These are phyloP conservation scores for Gentiana macrophylla DNA, from an alignment of 257 asterid genomes.

Conservation along the genomic window DNA sequence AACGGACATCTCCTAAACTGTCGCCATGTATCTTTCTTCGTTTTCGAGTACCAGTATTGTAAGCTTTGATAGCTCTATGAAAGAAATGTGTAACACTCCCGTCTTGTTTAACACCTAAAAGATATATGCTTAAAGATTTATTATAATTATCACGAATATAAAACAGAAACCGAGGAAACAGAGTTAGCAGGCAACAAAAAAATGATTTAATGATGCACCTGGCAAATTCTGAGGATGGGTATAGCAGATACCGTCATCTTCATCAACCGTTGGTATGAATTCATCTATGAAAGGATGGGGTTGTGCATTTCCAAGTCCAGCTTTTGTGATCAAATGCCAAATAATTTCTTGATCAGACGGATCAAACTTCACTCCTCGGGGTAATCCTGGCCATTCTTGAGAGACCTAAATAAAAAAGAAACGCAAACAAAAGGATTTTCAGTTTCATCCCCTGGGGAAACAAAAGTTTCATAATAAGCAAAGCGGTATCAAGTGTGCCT, in stretches of 20 bases:
- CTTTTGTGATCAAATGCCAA: conserved; percentile 79
- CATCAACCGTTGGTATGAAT: conserved; percentile 69
- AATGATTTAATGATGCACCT: conserved; percentile 29
- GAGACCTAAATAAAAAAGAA: conserved; percentile 33
- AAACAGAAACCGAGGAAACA: background rate
- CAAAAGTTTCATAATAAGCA: too few relatives aligned
- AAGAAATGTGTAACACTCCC: conserved; percentile 89
- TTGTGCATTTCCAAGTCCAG: conserved; percentile 29
- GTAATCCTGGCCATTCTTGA: conserved; percentile 95
- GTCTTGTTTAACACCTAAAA: conserved; percentile 84
- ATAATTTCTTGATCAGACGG: conserved; percentile 87
- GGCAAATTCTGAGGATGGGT: conserved; percentile 93
- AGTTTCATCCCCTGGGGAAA: too few relatives aligned
- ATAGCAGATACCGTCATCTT: conserved; percentile 93
- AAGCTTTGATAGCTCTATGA: conserved; percentile 90
- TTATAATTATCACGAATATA: background rate
- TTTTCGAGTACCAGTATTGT: conserved; percentile 84
- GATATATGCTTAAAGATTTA: background rate
- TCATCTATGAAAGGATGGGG: conserved; percentile 83
- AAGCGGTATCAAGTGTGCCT: too few relatives aligned
- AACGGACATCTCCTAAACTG: conserved; percentile 71
- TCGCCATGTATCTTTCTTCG: conserved; percentile 79
- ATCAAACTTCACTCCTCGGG: conserved; percentile 91
- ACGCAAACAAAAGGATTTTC: too few relatives aligned
- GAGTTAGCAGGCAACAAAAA: background rate